Evolutionary conservation across 495 filamentous ascomycete species (phyloP), one percentile per base, ranked within the genome.

Genomic region (Pseudotulostoma volvatum): DNA sequence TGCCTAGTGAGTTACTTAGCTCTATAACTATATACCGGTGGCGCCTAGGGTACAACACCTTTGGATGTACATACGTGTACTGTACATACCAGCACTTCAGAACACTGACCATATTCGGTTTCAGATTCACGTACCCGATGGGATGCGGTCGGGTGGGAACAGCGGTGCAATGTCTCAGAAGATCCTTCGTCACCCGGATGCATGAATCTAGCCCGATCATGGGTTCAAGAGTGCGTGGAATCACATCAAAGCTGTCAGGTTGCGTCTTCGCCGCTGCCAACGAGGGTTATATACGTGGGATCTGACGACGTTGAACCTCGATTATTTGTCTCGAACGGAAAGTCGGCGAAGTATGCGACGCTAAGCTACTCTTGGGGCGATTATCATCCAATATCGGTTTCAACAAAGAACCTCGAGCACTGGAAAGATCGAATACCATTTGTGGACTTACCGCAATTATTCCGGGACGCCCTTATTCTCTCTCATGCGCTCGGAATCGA

Each of bases 391-490:
- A 28, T 28, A 5, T 5, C 11, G 5, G 11, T 11, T 11, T 5
- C 23, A 28, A 28, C 23, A 5, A 11, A 28, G 5, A 28, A 5
- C 23, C 23, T 28, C 11, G 5, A 5, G 23, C 23, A 28, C 5
- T 5, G 23, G 11, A 28, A 5, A 11, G 5, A 11, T 5, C 5
- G 5, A 5, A 28, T 28, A 5, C 23, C 23, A 5, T 28, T 5
- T 11, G 11, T 5, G 11, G 11, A 28, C 5, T 11, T 28, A 34
- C 50, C 53, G 9, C 18, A 25, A 18, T 56, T 53, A 19, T 37
- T 54, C 36, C 45, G 45, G 36, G 53, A 56, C 42, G 51, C 55
- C 18, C 39, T 56, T 15, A 30, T 42, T 14, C 36, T 49, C 14
- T 50, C 45, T 20, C 46, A 44, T 3, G 23, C 31, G 4, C 47